A percentile compares a stretch with the other conserved stretches of the same genome.
phyloP scores from a whole-genome alignment of 1,284 basidiomycete genomes.

The Athelia psychrophila region DNA sequence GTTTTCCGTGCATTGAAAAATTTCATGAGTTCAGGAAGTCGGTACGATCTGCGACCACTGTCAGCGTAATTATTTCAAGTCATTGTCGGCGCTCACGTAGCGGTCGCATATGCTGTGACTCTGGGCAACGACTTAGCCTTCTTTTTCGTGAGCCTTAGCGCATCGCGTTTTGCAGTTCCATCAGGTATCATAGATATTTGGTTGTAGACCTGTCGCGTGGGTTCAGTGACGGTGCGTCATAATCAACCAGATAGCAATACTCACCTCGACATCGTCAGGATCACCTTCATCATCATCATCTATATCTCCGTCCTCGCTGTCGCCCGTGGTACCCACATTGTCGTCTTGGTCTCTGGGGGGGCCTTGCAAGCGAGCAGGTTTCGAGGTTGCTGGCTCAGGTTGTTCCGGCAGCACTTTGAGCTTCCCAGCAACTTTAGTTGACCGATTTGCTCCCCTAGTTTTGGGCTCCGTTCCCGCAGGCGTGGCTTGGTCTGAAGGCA shows the following conservation, averaged over 20 bases:
- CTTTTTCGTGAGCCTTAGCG: conserved; percentile 86
- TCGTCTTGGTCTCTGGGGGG: conserved; percentile 37
- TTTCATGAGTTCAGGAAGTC: conserved; percentile 82
- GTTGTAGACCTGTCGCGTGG: conserved; percentile 67
- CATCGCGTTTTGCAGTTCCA: conserved; percentile 90
- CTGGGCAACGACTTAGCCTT: conserved; percentile 93
- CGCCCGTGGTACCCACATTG: conserved; percentile 51
- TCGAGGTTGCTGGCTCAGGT: conserved; percentile 55
- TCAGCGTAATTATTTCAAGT: neutral
- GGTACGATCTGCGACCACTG: conserved; percentile 65
- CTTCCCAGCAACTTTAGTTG: conserved; percentile 87
- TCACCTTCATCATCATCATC: conserved; percentile 67
- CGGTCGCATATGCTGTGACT: conserved; percentile 94
- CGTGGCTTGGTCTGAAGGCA: conserved; percentile 23
- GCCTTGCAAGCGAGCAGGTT: conserved; percentile 16
- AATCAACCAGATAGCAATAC: conserved; percentile 18
- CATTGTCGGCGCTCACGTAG: conserved; percentile 56
- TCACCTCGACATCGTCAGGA: conserved; percentile 65
- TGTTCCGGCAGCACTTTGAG: conserved; percentile 94
- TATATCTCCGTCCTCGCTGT: conserved; percentile 72
- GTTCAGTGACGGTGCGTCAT: conserved; percentile 2
- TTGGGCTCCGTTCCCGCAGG: conserved; percentile 39
- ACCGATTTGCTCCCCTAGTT: conserved; percentile 69
- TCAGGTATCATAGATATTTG: conserved; percentile 92
- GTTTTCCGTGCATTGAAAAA: conserved; percentile 82